Conservation (phyloP, 495 filamentous ascomycete species). For the Penicillium maclennaniae region DNA sequence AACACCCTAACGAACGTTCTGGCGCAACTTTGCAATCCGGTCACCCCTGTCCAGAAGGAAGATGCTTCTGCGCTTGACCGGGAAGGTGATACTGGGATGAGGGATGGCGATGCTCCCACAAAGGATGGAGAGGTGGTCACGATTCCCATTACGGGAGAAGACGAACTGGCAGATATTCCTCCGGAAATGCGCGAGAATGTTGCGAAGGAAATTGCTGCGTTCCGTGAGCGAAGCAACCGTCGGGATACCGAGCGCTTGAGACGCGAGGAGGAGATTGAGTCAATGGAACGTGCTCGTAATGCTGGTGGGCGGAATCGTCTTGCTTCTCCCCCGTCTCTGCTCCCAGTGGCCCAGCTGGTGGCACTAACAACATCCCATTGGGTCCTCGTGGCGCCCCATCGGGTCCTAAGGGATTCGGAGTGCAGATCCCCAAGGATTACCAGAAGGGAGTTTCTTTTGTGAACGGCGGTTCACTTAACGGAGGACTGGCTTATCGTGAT, state of each 20-base stretch:
- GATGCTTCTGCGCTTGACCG: conserved; percentile 46
- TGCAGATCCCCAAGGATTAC: conserved; percentile 71
- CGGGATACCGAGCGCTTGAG: conserved; percentile 84
- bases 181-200: conserved; percentile 96
- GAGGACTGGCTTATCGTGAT: conserved; percentile 49
- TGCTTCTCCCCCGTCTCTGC: conserved; percentile 63
- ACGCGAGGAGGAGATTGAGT: conserved; percentile 88
- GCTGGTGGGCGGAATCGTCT: conserved; percentile 64
- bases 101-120: conserved; percentile 50
- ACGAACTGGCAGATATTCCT: conserved; percentile 93
- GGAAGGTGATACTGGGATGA: conserved; percentile 73
- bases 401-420: conserved; percentile 69
- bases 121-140: conserved; percentile 77
- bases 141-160: conserved; percentile 83
- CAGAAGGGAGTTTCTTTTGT: conserved; percentile 83
- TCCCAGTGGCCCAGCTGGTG: conserved; percentile 67
- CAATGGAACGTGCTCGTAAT: conserved; percentile 74
- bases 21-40: conserved; percentile 67
- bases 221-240: conserved; percentile 82
- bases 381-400: conserved; percentile 82
- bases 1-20: conserved; percentile 61
- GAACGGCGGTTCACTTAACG: conserved; percentile 71
- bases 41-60: conserved; percentile 45
- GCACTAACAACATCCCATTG: conserved; percentile 78
- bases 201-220: conserved; percentile 88